phyloP scores from a whole-genome alignment of 192 early-diverging fungal species.

The Entomortierella parvispora region DNA sequence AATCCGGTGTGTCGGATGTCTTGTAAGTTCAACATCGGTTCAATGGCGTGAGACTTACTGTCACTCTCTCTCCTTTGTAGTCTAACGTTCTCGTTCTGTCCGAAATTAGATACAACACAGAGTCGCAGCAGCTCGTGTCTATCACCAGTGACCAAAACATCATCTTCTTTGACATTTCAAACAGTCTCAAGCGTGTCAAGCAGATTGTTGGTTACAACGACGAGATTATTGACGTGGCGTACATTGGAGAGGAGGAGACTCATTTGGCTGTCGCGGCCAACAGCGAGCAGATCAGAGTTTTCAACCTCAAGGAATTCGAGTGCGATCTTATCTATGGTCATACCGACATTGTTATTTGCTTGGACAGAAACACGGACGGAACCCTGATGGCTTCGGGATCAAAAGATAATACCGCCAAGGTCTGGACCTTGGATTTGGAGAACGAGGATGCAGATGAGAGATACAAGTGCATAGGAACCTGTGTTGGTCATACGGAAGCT shows the following conservation, averaged over 20 bases:
- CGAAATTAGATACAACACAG: conserved; percentile 55
- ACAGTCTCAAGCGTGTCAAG: conserved; percentile 68
- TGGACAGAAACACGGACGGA: conserved; percentile 77
- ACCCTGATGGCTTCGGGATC: conserved; percentile 84
- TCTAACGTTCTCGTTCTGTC: not conserved
- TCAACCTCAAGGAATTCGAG: conserved; percentile 79
- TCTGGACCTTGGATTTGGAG: conserved; percentile 83
- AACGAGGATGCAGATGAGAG: conserved; percentile 61
- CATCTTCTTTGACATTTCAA: conserved; percentile 72
- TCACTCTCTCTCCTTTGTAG: conserved; percentile 2
- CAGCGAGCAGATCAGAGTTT: conserved; percentile 91
- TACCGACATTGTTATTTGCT: conserved; percentile 85
- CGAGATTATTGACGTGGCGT: conserved; percentile 89
- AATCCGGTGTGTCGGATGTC: conserved; percentile 80
- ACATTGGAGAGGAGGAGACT: conserved; percentile 75
- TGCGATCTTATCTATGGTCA: conserved; percentile 92
- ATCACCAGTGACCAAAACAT: conserved; percentile 95
- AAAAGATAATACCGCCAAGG: conserved; percentile 87
- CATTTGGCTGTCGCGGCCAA: conserved; percentile 93
- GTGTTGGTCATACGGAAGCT: conserved; percentile 92
- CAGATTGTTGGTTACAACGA: conserved; percentile 97
- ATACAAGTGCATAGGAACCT: conserved; percentile 73
- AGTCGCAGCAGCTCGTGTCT: conserved; percentile 68
- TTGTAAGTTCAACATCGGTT: conserved; percentile 59
- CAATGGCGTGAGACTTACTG: not conserved